Evolutionary conservation across 768 basidiomycete genomes (phyloP).

Genomic region (Tricholoma bakamatsutake): DNA sequence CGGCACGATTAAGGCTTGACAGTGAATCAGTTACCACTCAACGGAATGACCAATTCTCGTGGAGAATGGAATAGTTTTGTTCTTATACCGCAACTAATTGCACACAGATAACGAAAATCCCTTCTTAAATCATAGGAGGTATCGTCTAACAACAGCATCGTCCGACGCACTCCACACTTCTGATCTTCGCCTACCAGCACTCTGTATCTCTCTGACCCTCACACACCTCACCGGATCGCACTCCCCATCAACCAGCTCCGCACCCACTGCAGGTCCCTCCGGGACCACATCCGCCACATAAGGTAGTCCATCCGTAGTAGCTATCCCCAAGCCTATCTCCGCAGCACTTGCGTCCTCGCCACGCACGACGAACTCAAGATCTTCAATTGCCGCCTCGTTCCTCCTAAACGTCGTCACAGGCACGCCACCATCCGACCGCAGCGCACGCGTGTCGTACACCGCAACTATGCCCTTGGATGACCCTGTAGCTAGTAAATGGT

Average conservation of each 20-base stretch:
- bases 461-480: constrained; percentile 48
- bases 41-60: too few relatives aligned
- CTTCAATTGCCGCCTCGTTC: constrained; percentile 44
- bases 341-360: constrained; percentile 3
- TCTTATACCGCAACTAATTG: too few relatives aligned
- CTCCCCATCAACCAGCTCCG: constrained; percentile 54
- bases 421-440: background rate
- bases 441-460: constrained; percentile 44
- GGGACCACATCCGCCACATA: constrained; percentile 41
- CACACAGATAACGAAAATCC: too few relatives aligned
- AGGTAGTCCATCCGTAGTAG: constrained; percentile 55
- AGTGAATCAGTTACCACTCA: too few relatives aligned
- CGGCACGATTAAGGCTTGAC: too few relatives aligned
- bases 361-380: constrained; percentile 31
- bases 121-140: constrained; percentile 16
- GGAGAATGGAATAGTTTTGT: too few relatives aligned
- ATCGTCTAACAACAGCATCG: constrained; percentile 55
- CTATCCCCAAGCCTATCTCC: constrained; percentile 37
- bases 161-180: constrained; percentile 56
- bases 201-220: constrained; percentile 16
- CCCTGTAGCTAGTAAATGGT: constrained; percentile 52
- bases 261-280: constrained; percentile 35
- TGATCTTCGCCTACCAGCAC: constrained; percentile 12
- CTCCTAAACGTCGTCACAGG: constrained; percentile 36
- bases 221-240: constrained; percentile 53